A percentile compares a stretch with the other conserved stretches of the same genome.
These are phyloP conservation scores for Thermochaetoides thermophila DNA, from an alignment of 495 filamentous ascomycete genomes.

Conservation along the genomic window DNA sequence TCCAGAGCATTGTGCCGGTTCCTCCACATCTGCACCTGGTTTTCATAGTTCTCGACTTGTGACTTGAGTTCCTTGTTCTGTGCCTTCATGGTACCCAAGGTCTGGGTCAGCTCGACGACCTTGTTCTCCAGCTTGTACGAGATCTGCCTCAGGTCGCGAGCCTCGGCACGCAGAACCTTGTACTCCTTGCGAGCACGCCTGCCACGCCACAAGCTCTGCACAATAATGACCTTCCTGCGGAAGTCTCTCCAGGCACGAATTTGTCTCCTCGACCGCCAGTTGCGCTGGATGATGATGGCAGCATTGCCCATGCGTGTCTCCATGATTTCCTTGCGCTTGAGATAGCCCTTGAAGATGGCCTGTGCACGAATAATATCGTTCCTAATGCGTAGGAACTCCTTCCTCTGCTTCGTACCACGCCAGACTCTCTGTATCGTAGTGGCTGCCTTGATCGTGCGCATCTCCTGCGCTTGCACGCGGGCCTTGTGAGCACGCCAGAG, in stretches of 20 bases:
- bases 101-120: conserved; percentile 94
- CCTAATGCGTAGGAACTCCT: conserved; percentile 57
- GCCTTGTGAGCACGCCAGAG: conserved; percentile 58
- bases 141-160: conserved; percentile 94
- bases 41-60: conserved; percentile 93
- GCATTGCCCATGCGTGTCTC: conserved; percentile 90
- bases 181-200: conserved; percentile 67
- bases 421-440: conserved; percentile 91
- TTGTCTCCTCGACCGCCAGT: conserved; percentile 69
- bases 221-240: conserved; percentile 71
- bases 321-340: conserved; percentile 77
- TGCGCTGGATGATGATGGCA: conserved; percentile 76
- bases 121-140: conserved; percentile 99
- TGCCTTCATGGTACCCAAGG: conserved; percentile 74
- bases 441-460: conserved; percentile 70
- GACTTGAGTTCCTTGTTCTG: conserved; percentile 80
- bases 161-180: conserved; percentile 83
- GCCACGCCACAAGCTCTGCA: conserved; percentile 90
- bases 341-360: conserved; percentile 77
- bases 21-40: conserved; percentile 88
- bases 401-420: conserved; percentile 78
- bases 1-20: conserved; percentile 84
- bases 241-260: conserved; percentile 76
- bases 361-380: conserved; percentile 74
- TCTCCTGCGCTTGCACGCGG: conserved; percentile 61